Evolutionary conservation across 305 asterid genomes (phyloP), one percentile per base, ranked within the genome.

Genomic region (Rubia balearica): DNA sequence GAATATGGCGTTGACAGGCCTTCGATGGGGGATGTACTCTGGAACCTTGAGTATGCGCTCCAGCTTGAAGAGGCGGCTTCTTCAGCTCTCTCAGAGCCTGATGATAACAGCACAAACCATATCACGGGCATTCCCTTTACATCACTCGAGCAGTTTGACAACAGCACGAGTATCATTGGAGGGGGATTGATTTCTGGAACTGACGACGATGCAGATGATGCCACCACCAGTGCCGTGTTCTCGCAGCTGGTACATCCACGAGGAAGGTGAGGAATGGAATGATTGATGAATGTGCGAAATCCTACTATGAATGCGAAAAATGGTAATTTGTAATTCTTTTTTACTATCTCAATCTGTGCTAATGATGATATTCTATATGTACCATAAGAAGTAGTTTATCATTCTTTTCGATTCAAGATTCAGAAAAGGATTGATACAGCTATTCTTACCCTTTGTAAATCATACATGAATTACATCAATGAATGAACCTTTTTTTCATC

Each of bases 231-330:
- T 68, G 96, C 98, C 3, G 99, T 95, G 79, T 95, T 95, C 84
- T 92, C 99, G n/a, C 98, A 95, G 85, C 96, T 95, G n/a, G 98
- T 95, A 71, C 86, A 95, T 78, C 99, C 99, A 24, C 89, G 98
- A n/a, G 99, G 99, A 71, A 83, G 99, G 85, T 95, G 91, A 89
- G 73, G 67, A 13, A 12, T 55, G 48, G 68, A 59, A 61, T 65
- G 73, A 41, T 27, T 27, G 70, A 71, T 63, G 73, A 64, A 70
- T 40, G 51, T 19, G 38, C 46, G 53, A 27, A 51, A 14, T 21
- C 76, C 61, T 77, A 74, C 70, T 71, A 63, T 30, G 57, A 76
- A 74, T 21, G 67, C 62, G 11, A 51, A 16, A 68, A 22, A 77
- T 75, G 83, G 75, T 69, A 68, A 83, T 75, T 27, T 83, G 75